phyloP scores from a whole-genome alignment of 148 eudicot species.

The Euryodendron excelsum region DNA sequence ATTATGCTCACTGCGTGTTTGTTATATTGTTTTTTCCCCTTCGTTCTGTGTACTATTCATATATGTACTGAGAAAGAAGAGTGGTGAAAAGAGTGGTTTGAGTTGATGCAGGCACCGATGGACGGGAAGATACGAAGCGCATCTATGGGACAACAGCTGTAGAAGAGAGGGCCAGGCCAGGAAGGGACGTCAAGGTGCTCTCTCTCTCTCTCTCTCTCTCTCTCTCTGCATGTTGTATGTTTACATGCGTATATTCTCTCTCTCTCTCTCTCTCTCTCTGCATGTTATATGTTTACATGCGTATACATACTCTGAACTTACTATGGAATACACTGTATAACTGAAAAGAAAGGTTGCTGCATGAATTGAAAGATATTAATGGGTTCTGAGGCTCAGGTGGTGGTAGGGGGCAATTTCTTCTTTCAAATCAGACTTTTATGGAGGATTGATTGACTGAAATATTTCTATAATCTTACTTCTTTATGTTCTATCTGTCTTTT shows the following conservation, averaged over 20 bases:
- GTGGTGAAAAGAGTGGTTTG: neutral
- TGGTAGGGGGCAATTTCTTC: constrained; percentile 12
- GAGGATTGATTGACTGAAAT: constrained; percentile 34
- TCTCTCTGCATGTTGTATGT: neutral
- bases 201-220: neutral
- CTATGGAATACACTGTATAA: neutral
- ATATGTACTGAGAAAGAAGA: neutral
- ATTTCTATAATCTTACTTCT: constrained; percentile 35
- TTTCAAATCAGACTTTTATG: constrained; percentile 33
- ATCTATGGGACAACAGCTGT: constrained; percentile 99
- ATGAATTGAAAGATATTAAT: constrained; percentile 16
- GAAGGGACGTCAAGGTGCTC: constrained; percentile 98
- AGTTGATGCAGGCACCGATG: constrained; percentile 69
- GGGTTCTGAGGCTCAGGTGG: constrained; percentile 10
- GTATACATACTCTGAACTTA: neutral
- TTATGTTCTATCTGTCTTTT: constrained; percentile 13
- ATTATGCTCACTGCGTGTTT: too few species aligned
- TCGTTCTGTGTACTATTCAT: neutral
- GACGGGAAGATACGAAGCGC: constrained; percentile 99
- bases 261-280: too few species aligned
- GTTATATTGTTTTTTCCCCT: neutral
- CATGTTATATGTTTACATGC: too few species aligned
- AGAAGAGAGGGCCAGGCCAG: constrained; percentile 99
- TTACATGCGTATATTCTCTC: too few species aligned
- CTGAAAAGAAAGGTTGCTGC: constrained; percentile 28